Conservation (phyloP, 1,139 yeast genomes). For the Kodamaea ohmeri region DNA sequence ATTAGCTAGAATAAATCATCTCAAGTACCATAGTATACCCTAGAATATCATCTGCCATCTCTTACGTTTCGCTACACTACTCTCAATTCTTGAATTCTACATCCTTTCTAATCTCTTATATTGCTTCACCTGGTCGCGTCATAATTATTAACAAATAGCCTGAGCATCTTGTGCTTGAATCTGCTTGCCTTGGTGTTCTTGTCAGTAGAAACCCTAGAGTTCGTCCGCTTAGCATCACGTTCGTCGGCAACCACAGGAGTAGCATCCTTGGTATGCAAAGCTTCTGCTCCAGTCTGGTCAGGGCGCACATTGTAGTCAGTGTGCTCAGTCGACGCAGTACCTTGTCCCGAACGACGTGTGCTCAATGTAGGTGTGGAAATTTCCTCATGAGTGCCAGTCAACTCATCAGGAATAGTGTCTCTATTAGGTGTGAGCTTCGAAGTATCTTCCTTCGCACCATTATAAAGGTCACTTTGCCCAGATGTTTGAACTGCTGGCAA, state of each 20-base stretch:
- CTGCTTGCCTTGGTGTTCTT: constrained; percentile 16
- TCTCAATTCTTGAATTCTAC: neutral
- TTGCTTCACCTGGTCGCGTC: constrained; percentile 12
- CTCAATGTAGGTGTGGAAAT: constrained; percentile 12
- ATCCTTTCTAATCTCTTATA: too few relatives aligned
- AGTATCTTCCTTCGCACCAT: too few relatives aligned
- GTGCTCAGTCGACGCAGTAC: constrained; percentile 15
- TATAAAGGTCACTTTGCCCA: too few relatives aligned
- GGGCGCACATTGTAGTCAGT: constrained; percentile 12
- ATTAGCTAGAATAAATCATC: neutral
- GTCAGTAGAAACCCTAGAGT: constrained; percentile 4
- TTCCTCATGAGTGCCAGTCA: constrained; percentile 2
- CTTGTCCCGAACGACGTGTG: constrained; percentile 11
- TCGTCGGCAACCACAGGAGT: too few relatives aligned
- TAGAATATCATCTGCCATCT: neutral
- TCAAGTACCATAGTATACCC: neutral
- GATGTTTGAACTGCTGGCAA: neutral
- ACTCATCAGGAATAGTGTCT: neutral
- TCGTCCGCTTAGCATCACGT: constrained; percentile 6
- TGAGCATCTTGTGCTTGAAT: constrained; percentile 34
- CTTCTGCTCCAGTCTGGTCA: neutral
- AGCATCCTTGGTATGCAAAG: too few relatives aligned
- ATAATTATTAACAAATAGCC: constrained; percentile 36
- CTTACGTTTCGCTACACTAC: neutral
- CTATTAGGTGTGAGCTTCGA: neutral